phyloP scores from a whole-genome alignment of 208 protist species.

The Leishmania tarentolae region DNA sequence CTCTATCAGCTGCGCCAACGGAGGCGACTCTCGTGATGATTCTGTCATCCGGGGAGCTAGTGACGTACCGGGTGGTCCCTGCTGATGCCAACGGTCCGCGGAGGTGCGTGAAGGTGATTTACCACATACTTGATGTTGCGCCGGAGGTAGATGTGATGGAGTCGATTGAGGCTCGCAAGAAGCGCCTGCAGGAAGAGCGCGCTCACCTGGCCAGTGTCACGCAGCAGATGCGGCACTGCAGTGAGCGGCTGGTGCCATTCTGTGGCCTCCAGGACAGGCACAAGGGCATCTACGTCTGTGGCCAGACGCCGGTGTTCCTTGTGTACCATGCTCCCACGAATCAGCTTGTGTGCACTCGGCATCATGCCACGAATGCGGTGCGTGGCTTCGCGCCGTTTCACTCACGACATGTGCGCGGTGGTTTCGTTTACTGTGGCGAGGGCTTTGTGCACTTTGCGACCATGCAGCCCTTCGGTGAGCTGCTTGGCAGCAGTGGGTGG shows the following conservation, averaged over 20 bases:
- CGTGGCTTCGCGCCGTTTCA: slow-evolving; percentile 79
- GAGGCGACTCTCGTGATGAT: slow-evolving; percentile 56
- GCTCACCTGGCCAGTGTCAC: slow-evolving; percentile 60
- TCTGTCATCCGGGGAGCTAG: slow-evolving; percentile 71
- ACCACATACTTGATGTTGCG: slow-evolving; percentile 79
- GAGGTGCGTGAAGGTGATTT: slow-evolving; percentile 70
- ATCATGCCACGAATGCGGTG: slow-evolving; percentile 60
- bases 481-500: slow-evolving; percentile 52
- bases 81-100: slow-evolving; percentile 43
- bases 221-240: slow-evolving; percentile 63
- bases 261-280: slow-evolving; percentile 33
- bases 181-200: slow-evolving; percentile 59
- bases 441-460: slow-evolving; percentile 82
- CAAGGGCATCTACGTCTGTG: slow-evolving; percentile 83
- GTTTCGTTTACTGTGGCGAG: slow-evolving; percentile 84
- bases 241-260: slow-evolving; percentile 69
- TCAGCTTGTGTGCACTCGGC: slow-evolving; percentile 61
- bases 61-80: slow-evolving; percentile 62
- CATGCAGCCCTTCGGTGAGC: slow-evolving; percentile 60
- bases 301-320: slow-evolving; percentile 82
- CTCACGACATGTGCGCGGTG: slow-evolving; percentile 45
- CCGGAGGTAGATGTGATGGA: slow-evolving; percentile 75
- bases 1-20: slow-evolving; percentile 15
- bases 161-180: slow-evolving; percentile 76
- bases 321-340: slow-evolving; percentile 53